Conservation (phyloP, 73 alveolate species). For the Loxodes magnus region DNA sequence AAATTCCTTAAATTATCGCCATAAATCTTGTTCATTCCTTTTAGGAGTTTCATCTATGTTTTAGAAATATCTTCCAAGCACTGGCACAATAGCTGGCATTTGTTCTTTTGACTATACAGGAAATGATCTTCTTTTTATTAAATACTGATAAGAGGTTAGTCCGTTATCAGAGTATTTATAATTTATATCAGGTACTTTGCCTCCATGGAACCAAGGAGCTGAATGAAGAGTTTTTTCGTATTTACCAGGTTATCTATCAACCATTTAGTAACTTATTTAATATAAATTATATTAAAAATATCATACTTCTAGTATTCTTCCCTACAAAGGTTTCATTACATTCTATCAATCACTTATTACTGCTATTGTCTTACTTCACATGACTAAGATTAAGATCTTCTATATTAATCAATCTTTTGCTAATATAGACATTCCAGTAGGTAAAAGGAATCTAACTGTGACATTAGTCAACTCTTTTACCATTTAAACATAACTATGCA, state of each 20-base stretch:
- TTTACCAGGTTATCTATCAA: slow-evolving; percentile 4
- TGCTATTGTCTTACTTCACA: too few relatives aligned
- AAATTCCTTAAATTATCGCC: slow-evolving; percentile 3
- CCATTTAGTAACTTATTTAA: too few relatives aligned
- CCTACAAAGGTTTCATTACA: too few relatives aligned
- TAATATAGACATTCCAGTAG: too few relatives aligned
- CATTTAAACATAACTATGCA: too few relatives aligned
- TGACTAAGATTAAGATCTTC: too few relatives aligned
- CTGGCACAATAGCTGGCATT: not conserved
- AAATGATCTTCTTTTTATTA: not conserved
- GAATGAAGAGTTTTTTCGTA: not conserved
- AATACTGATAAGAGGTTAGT: not conserved
- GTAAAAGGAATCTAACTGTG: too few relatives aligned
- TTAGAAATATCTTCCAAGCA: not conserved
- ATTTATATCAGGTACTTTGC: slow-evolving; percentile 9
- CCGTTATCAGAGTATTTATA: slow-evolving; percentile 2
- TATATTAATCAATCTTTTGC: too few relatives aligned
- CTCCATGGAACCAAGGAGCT: slow-evolving; percentile 11
- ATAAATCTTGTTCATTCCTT: not conserved
- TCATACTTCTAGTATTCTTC: too few relatives aligned
- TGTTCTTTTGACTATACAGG: not conserved
- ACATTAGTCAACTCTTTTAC: too few relatives aligned
- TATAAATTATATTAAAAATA: too few relatives aligned
- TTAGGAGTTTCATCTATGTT: not conserved
- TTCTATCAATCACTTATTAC: too few relatives aligned